Percentiles rank a stretch among this genome's conserved stretches.
Evolutionary conservation across 805 yeast genomes (phyloP).

Genomic region (Sugiyamaella floridensis): DNA sequence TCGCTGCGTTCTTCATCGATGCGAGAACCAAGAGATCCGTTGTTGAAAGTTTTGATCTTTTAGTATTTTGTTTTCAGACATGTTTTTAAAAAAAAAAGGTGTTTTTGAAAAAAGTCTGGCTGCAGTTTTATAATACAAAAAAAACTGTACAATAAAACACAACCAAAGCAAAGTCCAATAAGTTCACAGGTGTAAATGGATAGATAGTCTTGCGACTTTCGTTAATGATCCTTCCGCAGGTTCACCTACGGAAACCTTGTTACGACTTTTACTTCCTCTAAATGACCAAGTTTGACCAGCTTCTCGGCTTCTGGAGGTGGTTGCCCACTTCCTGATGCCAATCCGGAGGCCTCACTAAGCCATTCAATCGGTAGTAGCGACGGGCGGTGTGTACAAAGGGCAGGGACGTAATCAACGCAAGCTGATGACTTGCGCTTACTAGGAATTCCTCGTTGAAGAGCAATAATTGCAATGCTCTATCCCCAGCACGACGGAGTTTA

Average conservation of each 20-base stretch:
- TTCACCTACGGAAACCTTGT: conserved; percentile 41
- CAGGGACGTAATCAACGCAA: conserved; percentile 42
- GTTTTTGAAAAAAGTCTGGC: conserved; percentile 12
- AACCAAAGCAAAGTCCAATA: conserved; percentile 2
- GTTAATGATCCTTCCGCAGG: conserved; percentile 38
- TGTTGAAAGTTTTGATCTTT: conserved; percentile 36
- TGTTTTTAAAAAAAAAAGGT: background rate
- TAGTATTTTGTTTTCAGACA: conserved; percentile 10
- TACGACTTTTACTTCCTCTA: conserved; percentile 42
- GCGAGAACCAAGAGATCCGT: conserved; percentile 41
- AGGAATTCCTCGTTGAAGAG: conserved; percentile 44
- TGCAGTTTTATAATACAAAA: too few relatives aligned
- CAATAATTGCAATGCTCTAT: conserved; percentile 40
- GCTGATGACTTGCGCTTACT: conserved; percentile 42
- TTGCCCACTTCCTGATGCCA: conserved; percentile 27
- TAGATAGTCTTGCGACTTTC: conserved; percentile 18
- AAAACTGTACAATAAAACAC: conserved; percentile 11
- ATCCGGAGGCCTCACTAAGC: conserved; percentile 33
- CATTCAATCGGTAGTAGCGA: conserved; percentile 43
- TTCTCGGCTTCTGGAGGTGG: conserved; percentile 34
- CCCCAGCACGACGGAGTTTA: conserved; percentile 36
- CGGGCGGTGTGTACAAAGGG: conserved; percentile 41
- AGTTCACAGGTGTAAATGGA: conserved; percentile 12
- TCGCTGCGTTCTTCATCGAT: conserved; percentile 43
- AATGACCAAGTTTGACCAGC: conserved; percentile 40